Evolutionary conservation across 1,139 yeast genomes (phyloP).

Genomic region (Kluyveromyces marxianus): DNA sequence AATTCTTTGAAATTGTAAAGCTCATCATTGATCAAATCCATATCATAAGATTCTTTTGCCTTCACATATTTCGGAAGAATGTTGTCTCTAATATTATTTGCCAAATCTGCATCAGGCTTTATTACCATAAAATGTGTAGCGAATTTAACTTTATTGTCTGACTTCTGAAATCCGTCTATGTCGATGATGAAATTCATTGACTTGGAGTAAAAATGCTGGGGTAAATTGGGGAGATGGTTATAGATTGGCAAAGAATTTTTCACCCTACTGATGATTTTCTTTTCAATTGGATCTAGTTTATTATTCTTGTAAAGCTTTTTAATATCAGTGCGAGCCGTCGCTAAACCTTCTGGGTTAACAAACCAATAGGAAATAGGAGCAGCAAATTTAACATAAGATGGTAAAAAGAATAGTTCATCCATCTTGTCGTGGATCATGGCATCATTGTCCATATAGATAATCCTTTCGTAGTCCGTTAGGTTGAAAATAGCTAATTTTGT

Average conservation of each 20-base stretch:
- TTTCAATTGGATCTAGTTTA: conserved; percentile 21
- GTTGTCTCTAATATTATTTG: conserved; percentile 12
- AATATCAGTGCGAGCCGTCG: conserved; percentile 18
- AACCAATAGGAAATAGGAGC: conserved; percentile 30
- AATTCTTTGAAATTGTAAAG: conserved; percentile 24
- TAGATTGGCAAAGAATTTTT: conserved; percentile 23
- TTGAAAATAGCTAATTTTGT: conserved; percentile 50
- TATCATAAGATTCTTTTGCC: conserved; percentile 22
- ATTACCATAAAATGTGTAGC: conserved; percentile 30
- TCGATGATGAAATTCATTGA: conserved; percentile 19
- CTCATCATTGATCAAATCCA: conserved; percentile 28
- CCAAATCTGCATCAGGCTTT: conserved; percentile 22
- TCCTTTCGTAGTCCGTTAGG: conserved; percentile 41
- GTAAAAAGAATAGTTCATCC: conserved; percentile 44
- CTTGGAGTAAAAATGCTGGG: conserved; percentile 17
- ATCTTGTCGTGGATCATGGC: conserved; percentile 30
- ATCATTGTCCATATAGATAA: conserved; percentile 39
- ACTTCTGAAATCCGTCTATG: conserved; percentile 23
- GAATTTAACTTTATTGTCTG: conserved; percentile 20
- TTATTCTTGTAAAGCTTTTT: conserved; percentile 13
- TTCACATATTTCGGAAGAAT: conserved; percentile 18
- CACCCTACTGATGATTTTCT: conserved; percentile 16
- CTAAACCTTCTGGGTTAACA: conserved; percentile 17
- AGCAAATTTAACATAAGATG: conserved; percentile 29
- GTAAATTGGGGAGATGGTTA: conserved; percentile 28